These are phyloP conservation scores for Fusarium anthophilum DNA, from an alignment of 2,329 filamentous ascomycete species.

Conservation along the genomic window DNA sequence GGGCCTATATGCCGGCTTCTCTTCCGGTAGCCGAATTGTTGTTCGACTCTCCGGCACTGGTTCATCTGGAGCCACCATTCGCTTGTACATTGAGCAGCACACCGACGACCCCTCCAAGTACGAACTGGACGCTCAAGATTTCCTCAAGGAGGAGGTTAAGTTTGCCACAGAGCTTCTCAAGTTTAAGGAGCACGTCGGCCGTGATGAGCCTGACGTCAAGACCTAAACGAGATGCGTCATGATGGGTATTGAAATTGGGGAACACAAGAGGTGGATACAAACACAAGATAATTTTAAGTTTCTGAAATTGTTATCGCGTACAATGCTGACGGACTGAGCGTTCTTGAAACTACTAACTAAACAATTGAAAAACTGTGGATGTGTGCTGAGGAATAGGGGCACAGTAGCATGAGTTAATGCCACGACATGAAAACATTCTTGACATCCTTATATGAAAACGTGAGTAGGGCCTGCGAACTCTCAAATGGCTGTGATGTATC, in stretches of 20 bases:
- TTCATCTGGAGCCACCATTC: slow-evolving; percentile 94
- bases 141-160: slow-evolving; percentile 88
- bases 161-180: slow-evolving; percentile 86
- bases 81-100: slow-evolving; percentile 97
- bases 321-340: slow-evolving; percentile 41
- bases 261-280: slow-evolving; percentile 32
- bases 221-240: slow-evolving; percentile 64
- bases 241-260: background rate
- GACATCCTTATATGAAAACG: slow-evolving; percentile 12
- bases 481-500: slow-evolving; percentile 25
- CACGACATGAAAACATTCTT: slow-evolving; percentile 26
- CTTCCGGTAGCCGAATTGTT: slow-evolving; percentile 93
- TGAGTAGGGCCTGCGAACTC: slow-evolving; percentile 16
- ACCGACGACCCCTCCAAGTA: slow-evolving; percentile 83
- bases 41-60: slow-evolving; percentile 95
- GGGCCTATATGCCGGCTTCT: slow-evolving; percentile 93
- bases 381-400: slow-evolving; percentile 1
- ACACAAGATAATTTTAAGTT: slow-evolving; percentile 33
- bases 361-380: slow-evolving; percentile 14
- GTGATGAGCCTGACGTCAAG: slow-evolving; percentile 95
- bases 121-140: slow-evolving; percentile 86
- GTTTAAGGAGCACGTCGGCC: slow-evolving; percentile 92
- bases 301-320: slow-evolving; percentile 39
- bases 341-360: slow-evolving; percentile 38
- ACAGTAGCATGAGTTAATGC: slow-evolving; percentile 22